Evolutionary conservation across 176 grass and related monocot species (phyloP), one percentile per base, ranked within the genome.

Genomic region (Typha latifolia): DNA sequence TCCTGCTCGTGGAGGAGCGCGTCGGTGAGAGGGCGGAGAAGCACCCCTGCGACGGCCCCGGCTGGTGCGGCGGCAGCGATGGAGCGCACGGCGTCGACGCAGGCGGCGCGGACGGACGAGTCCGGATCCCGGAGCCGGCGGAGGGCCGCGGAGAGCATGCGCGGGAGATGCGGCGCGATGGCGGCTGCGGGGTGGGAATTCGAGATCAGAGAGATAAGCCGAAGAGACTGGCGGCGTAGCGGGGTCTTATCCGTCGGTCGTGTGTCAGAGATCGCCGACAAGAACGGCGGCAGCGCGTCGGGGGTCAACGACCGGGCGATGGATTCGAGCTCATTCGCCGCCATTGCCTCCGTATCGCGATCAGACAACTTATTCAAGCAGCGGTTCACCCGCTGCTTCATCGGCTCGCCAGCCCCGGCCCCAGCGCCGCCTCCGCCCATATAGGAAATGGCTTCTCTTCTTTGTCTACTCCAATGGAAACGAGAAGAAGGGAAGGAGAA

Each of bases 271-370:
- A 97, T 87, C 15, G 85, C 85, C 3, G 89, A 87, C 14, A 97
- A 67, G 78, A 92, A 97, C 1, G 65, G 48, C 0, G 81, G 78
- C 0, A 97, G 83, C 61, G 82, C 81, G 18, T 90, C 89, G 1
- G 78, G 71, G 4, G 90, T 80, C 1, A 97, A 81, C 3, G 78
- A 79, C 26, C 80, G 84, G 31, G 81, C 89, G 49, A 97, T 92
- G 66, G 66, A 74, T 59, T 97, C 85, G 15, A 97, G 94, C 81
- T 97, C 94, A 0, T 72, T 74, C 14, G 83, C 94, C 0, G 89
- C 94, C 85, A 99, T 99, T 49, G 94, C 94, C 76, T 99, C 94
- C 27, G 94, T 99, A 83, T 99, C 94, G 10, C 94, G 69, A 73
- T 99, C 94, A 34, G 88, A 68, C 3, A 99, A 85, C 13, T 85